A percentile compares a stretch with the other conserved stretches of the same genome.
phyloP scores from a whole-genome alignment of 495 filamentous ascomycete genomes.

The Penicillium ucsense region DNA sequence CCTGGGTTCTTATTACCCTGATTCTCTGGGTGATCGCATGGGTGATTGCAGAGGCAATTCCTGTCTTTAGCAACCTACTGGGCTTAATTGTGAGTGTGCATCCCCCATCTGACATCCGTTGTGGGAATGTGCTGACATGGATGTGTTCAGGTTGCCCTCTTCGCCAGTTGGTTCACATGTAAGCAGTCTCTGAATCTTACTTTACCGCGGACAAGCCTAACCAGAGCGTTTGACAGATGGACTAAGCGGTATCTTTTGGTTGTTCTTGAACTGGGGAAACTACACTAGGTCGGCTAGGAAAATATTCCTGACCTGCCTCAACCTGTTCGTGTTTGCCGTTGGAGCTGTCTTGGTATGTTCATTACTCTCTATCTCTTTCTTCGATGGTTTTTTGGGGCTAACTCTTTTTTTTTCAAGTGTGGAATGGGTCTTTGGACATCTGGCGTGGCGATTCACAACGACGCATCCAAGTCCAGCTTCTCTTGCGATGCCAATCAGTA shows the following conservation, averaged over 20 bases:
- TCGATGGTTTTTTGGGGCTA: background rate
- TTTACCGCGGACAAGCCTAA: background rate
- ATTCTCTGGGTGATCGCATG: constrained; percentile 2
- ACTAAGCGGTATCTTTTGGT: constrained; percentile 28
- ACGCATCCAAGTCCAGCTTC: constrained; percentile 19
- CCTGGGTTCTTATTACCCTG: constrained; percentile 2
- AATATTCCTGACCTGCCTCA: constrained; percentile 22
- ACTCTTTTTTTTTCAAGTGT: constrained; percentile 9
- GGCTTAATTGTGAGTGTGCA: constrained; percentile 3
- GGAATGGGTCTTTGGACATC: constrained; percentile 32
- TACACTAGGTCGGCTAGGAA: constrained; percentile 15
- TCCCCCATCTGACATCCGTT: too few species aligned
- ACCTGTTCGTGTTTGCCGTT: constrained; percentile 19
- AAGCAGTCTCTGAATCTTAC: background rate
- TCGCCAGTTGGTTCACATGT: constrained; percentile 35
- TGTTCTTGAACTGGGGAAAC: constrained; percentile 25
- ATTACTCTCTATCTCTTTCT: background rate
- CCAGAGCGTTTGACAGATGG: constrained; percentile 10
- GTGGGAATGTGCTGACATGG: background rate
- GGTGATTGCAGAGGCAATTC: constrained; percentile 4
- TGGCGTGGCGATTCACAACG: constrained; percentile 32
- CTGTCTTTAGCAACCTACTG: constrained; percentile 1
- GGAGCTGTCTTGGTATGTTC: constrained; percentile 3
- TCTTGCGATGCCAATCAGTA: constrained; percentile 11
- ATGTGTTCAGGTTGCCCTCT: constrained; percentile 31